phyloP scores from a whole-genome alignment of 1,284 basidiomycete species.

The Microbotryum saponariae region DNA sequence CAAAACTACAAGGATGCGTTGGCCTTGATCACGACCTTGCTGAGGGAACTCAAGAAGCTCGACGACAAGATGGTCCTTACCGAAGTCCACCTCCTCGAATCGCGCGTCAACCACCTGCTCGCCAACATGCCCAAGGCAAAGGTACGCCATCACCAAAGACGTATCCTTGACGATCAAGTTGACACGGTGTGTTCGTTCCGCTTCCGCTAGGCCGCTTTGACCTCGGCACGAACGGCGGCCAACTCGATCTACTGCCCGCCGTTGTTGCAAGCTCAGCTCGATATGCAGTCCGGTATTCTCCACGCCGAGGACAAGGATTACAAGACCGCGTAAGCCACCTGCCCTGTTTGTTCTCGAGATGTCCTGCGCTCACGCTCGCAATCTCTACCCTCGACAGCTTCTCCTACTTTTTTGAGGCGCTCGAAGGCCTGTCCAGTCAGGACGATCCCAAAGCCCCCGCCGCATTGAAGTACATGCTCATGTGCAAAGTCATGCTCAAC shows the following conservation, averaged over 20 bases:
- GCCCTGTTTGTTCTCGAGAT: too few species aligned
- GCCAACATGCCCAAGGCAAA: constrained; percentile 93
- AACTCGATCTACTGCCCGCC: constrained; percentile 98
- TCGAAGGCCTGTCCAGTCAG: constrained; percentile 70
- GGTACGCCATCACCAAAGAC: constrained; percentile 44
- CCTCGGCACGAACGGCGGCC: constrained; percentile 85
- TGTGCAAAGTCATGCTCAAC: constrained; percentile 98
- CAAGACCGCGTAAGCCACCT: constrained; percentile 58
- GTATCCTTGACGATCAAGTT: neutral
- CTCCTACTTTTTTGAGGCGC: constrained; percentile 96
- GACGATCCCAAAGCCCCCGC: constrained; percentile 57
- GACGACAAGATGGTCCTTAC: constrained; percentile 98
- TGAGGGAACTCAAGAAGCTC: constrained; percentile 82
- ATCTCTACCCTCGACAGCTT: constrained; percentile 47
- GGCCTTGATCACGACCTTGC: constrained; percentile 69
- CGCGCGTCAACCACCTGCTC: constrained; percentile 79
- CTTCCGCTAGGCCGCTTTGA: constrained; percentile 66
- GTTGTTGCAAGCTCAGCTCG: constrained; percentile 78
- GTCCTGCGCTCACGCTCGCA: neutral
- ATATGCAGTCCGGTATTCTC: constrained; percentile 83
- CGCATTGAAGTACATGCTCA: constrained; percentile 92
- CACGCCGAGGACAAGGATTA: constrained; percentile 98
- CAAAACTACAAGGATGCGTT: constrained; percentile 73
- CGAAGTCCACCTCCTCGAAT: constrained; percentile 91
- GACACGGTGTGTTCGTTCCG: neutral